phyloP scores from a whole-genome alignment of 345 rosid genomes.

The Cardamine resedifolia region DNA sequence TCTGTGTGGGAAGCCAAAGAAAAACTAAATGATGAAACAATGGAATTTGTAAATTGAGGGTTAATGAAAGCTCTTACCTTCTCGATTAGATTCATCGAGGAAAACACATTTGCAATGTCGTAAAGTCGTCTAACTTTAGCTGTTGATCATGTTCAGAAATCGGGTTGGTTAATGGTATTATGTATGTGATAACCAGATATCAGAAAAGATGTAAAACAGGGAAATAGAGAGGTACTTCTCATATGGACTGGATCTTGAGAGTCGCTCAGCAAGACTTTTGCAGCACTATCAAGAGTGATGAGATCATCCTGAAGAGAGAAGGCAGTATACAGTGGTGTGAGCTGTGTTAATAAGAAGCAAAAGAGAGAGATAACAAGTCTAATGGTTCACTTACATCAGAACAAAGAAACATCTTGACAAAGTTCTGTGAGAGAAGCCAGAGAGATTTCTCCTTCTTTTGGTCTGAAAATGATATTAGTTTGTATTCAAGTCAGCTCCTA shows the following conservation, averaged over 20 bases:
- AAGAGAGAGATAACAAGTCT: constrained; percentile 1
- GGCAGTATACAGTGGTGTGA: neutral
- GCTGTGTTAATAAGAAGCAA: neutral
- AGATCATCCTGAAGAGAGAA: constrained; percentile 46
- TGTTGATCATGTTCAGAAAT: constrained; percentile 38
- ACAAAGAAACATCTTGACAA: constrained; percentile 81
- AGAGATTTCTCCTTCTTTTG: constrained; percentile 70
- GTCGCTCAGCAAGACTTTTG: constrained; percentile 63
- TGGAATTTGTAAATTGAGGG: neutral
- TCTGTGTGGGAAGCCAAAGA: constrained; percentile 42
- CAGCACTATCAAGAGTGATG: constrained; percentile 77
- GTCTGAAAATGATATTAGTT: constrained; percentile 39
- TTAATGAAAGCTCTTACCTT: constrained; percentile 45
- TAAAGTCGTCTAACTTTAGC: constrained; percentile 86
- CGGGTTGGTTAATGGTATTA: constrained; percentile 18
- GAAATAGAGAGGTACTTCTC: constrained; percentile 53
- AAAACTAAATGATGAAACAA: neutral
- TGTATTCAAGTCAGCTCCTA: constrained; percentile 2
- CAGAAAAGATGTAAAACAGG: constrained; percentile 2
- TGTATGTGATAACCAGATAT: constrained; percentile 1
- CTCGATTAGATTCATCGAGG: constrained; percentile 74
- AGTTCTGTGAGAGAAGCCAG: constrained; percentile 75
- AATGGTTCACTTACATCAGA: constrained; percentile 52
- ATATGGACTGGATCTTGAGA: constrained; percentile 54
- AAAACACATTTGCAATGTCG: constrained; percentile 83